phyloP scores from a whole-genome alignment of 345 rosid species.

The Corymbia maculata region DNA sequence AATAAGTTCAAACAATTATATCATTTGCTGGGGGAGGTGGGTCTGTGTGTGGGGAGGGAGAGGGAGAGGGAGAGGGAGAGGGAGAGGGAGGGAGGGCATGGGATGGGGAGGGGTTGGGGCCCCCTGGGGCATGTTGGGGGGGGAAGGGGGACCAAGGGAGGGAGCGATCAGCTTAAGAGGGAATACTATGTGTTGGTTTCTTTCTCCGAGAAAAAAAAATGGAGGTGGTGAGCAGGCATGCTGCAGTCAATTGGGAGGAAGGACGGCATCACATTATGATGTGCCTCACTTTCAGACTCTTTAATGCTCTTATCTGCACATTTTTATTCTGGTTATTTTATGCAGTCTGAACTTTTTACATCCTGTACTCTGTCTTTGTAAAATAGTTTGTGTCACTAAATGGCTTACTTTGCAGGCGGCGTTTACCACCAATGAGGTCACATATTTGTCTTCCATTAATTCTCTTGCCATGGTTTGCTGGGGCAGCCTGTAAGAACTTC shows the following conservation, averaged over 20 bases:
- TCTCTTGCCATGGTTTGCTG: slow-evolving; percentile 68
- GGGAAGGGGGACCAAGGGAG: background rate
- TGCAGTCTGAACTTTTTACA: background rate
- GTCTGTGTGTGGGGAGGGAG: background rate
- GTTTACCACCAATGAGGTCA: slow-evolving; percentile 67
- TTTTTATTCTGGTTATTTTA: background rate
- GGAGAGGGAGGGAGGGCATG: background rate
- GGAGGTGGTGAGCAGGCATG: background rate
- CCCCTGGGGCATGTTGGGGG: too few species aligned
- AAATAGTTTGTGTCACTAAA: background rate
- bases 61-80: background rate
- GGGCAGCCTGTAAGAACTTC: slow-evolving; percentile 52
- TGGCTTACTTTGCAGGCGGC: slow-evolving; percentile 47
- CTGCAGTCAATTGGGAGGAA: background rate
- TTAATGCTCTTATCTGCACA: background rate
- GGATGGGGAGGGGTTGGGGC: too few species aligned
- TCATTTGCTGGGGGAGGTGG: background rate
- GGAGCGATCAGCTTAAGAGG: background rate
- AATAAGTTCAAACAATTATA: background rate
- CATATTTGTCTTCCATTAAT: slow-evolving; percentile 63
- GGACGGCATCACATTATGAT: background rate
- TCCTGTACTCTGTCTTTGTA: background rate
- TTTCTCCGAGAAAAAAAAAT: background rate
- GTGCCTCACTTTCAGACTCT: background rate
- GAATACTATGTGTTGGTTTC: background rate